Conservation (phyloP, 208 protist species). For the Crithidia thermophila region DNA sequence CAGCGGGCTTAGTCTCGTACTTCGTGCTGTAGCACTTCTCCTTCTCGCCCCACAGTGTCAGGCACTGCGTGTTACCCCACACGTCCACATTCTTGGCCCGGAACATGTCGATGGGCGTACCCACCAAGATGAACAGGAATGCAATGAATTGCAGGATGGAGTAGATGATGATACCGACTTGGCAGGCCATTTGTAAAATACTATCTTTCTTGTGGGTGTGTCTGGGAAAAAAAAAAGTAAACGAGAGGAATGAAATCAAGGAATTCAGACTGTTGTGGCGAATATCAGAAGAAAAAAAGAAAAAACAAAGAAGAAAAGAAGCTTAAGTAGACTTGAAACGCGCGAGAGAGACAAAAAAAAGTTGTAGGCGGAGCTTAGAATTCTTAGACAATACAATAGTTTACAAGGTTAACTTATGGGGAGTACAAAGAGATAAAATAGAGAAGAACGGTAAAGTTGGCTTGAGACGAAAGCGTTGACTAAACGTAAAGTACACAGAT, state of each 20-base stretch:
- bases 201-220: background rate
- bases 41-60: constrained; percentile 59
- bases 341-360: too few species aligned
- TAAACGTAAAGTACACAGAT: too few species aligned
- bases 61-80: constrained; percentile 20
- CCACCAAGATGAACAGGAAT: constrained; percentile 55
- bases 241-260: too few species aligned
- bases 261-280: too few species aligned
- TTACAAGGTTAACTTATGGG: too few species aligned
- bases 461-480: too few species aligned
- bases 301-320: constrained; percentile 3
- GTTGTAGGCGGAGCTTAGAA: too few species aligned
- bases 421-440: too few species aligned
- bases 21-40: constrained; percentile 33
- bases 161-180: constrained; percentile 49
- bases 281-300: too few species aligned
- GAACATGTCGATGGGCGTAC: constrained; percentile 60
- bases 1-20: constrained; percentile 11
- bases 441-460: too few species aligned
- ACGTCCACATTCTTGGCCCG: constrained; percentile 14
- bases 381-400: too few species aligned
- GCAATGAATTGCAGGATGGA: constrained; percentile 40
- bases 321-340: too few species aligned
- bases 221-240: background rate
- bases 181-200: background rate